A percentile compares a stretch with the other conserved stretches of the same genome.
Evolutionary conservation across 2,329 filamentous ascomycete species (phyloP).

Genomic region (Periconia digitata): DNA sequence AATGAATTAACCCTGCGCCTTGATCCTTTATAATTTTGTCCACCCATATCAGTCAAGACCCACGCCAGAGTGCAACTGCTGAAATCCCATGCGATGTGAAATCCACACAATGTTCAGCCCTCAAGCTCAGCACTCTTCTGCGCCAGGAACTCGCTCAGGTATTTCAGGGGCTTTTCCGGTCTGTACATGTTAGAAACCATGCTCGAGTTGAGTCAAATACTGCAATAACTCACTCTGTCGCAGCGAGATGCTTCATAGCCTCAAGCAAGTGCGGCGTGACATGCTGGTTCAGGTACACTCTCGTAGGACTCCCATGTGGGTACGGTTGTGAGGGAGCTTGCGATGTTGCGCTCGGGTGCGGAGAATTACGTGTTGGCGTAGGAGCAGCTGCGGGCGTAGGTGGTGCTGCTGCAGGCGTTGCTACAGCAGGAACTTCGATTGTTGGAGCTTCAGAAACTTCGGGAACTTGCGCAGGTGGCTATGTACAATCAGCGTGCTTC

Average conservation of each 20-base stretch:
- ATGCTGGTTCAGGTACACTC: conserved; percentile 53
- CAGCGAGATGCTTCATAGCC: conserved; percentile 54
- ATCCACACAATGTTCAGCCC: conserved; percentile 31
- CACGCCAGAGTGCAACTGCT: no score
- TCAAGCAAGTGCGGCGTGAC: conserved; percentile 55
- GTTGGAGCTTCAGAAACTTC: no score
- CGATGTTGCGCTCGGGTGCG: conserved; percentile 29
- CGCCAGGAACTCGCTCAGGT: conserved; percentile 51
- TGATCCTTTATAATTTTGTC: not conserved
- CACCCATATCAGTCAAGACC: no score
- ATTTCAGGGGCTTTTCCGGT: conserved; percentile 54
- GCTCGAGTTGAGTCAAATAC: not conserved
- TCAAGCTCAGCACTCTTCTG: conserved; percentile 53
- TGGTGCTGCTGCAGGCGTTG: conserved; percentile 10
- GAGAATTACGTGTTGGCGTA: conserved; percentile 35
- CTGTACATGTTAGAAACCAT: conserved; percentile 11
- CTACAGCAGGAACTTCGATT: conserved; percentile 10
- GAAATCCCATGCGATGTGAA: no score
- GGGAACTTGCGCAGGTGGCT: conserved; percentile 13
- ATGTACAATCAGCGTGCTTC: conserved; percentile 6
- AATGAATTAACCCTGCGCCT: not conserved
- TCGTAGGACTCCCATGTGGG: conserved; percentile 51
- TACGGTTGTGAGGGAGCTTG: conserved; percentile 41
- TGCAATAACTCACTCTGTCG: conserved; percentile 41
- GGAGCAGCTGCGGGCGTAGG: conserved; percentile 15